These are phyloP conservation scores for Syzygium jambos DNA, from an alignment of 345 rosid species.

Conservation along the genomic window DNA sequence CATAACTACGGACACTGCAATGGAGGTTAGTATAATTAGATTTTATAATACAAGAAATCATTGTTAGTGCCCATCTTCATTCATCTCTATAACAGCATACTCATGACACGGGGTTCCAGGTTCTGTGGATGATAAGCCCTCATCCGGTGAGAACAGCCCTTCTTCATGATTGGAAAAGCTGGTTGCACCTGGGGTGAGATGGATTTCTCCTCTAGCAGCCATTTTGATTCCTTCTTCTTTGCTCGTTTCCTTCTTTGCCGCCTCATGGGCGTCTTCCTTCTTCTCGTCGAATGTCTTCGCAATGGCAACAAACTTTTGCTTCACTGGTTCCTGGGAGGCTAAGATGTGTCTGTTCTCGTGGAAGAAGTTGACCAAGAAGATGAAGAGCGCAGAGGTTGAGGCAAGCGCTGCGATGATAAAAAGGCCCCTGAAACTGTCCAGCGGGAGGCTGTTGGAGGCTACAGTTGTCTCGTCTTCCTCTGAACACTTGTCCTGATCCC, in stretches of 20 bases:
- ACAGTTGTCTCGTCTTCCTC: neutral
- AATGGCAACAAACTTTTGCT: neutral
- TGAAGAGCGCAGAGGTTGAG: neutral
- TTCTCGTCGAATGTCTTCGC: neutral
- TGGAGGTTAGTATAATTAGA: neutral
- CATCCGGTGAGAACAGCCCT: neutral
- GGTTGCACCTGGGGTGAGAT: neutral
- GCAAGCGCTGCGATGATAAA: neutral
- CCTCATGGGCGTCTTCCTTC: neutral
- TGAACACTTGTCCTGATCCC: neutral
- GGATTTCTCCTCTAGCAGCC: neutral
- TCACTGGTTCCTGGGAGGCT: neutral
- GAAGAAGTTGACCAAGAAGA: neutral
- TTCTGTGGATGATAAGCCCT: neutral
- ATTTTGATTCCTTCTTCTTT: neutral
- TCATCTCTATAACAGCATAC: neutral
- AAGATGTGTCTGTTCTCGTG: neutral
- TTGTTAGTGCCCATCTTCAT: neutral
- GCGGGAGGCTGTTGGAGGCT: neutral
- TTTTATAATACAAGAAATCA: neutral
- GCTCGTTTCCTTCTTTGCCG: neutral
- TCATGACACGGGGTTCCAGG: neutral
- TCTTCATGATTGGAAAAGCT: neutral
- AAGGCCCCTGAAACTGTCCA: constrained; percentile 5
- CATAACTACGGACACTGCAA: neutral